Evolutionary conservation across 805 yeast species (phyloP), one percentile per base, ranked within the genome.

Genomic region (Komagataella populi): DNA sequence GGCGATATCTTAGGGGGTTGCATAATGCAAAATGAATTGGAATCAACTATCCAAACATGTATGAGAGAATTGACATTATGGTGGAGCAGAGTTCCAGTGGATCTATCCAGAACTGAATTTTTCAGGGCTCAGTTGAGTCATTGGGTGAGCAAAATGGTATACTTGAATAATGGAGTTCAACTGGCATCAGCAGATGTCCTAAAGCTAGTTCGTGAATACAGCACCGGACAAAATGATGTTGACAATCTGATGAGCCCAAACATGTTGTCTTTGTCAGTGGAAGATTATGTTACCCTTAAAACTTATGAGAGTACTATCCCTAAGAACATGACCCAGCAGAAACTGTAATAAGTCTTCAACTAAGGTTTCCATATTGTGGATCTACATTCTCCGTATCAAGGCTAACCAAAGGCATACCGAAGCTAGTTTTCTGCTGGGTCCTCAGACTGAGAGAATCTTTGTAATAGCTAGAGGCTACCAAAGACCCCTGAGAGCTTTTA

Each of bases 61-160:
- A 30, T 30, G 39, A 14, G 14, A 30, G 39, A 30, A 8, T 14
- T 30, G 14, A 30, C 10, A 3, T 30, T 30, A 30, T 30, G 39
- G 39, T 30, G 39, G 39, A 30, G 8, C 12, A 73, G 87, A 60
- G 69, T 76, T 60, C 81, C 79, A 67, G 68, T 81, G 56, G 87
- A 82, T 60, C 87, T 87, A 39, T 87, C 87, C 50, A 82, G 87
- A 51, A 87, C 87, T 50, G 87, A 82, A 65, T 87, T 82, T n/a
- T 81, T 85, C 24, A 74, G 88, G 60, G 73, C 83, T 39, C 84
- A 80, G 67, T 74, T 82, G 59, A 78, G 83, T 77, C 85, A 83
- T 64, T 83, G 89, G 89, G 83, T 81, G 51, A 76, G 76, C 55
- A 86, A 81, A 65, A 77, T 78, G 44, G 77, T 77, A 52, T 59